Conservation (phyloP, 305 asterid species). For the Fraxinus latifolia region DNA sequence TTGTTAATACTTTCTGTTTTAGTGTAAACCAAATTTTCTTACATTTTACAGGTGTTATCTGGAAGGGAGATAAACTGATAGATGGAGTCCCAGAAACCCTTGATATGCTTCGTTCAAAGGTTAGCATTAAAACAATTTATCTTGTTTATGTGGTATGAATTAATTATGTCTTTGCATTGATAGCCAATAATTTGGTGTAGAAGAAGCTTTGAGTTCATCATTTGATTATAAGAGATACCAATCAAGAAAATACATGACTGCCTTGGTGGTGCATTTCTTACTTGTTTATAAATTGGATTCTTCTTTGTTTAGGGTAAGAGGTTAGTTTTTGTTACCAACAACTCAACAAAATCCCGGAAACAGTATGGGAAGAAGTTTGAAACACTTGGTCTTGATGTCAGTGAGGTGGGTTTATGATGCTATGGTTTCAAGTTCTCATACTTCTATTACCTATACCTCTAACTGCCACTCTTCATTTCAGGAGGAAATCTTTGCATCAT, state of each 20-base stretch:
- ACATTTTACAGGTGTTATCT: conserved; percentile 74
- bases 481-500: conserved; percentile 99
- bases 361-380: conserved; percentile 95
- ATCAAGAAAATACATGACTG: neutral
- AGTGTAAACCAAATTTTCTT: conserved; percentile 16
- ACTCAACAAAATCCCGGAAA: conserved; percentile 94
- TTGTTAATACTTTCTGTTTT: neutral
- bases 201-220: conserved; percentile 22
- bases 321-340: conserved; percentile 94
- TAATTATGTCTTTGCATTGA: neutral
- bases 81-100: conserved; percentile 99
- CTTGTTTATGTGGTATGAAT: neutral
- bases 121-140: conserved; percentile 19
- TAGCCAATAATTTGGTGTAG: conserved; percentile 14
- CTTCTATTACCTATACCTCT: conserved; percentile 10
- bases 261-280: conserved; percentile 10
- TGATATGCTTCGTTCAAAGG: conserved; percentile 92
- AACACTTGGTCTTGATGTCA: conserved; percentile 84
- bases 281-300: conserved; percentile 22
- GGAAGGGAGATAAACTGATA: conserved; percentile 95
- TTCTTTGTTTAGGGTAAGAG: conserved; percentile 74
- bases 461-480: conserved; percentile 35
- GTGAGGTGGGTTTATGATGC: conserved; percentile 51
- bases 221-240: neutral
- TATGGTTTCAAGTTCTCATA: conserved; percentile 8